Evolutionary conservation across 2,329 filamentous ascomycete genomes (phyloP).

Genomic region (Hirsutella rhossiliensis): DNA sequence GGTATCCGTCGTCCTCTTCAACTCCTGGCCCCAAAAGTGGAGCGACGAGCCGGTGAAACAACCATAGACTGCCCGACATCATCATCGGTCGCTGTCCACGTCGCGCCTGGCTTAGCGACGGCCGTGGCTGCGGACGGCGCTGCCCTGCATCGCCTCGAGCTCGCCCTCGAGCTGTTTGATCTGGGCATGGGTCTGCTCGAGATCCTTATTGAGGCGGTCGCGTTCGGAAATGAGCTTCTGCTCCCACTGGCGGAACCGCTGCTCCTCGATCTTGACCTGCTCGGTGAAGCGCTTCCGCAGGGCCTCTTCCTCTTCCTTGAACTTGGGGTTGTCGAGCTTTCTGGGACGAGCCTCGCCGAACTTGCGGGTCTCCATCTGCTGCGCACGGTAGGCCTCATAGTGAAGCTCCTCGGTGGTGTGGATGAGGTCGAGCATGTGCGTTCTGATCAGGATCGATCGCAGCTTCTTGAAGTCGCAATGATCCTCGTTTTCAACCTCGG

Average conservation of each 20-base stretch:
- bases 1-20: slow-evolving; percentile 21
- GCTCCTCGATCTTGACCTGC: slow-evolving; percentile 99
- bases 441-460: slow-evolving; percentile 94
- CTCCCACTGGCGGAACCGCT: slow-evolving; percentile 98
- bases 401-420: slow-evolving; percentile 99
- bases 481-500: slow-evolving; percentile 98
- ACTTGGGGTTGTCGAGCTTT: slow-evolving; percentile 99
- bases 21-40: slow-evolving; percentile 21
- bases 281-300: slow-evolving; percentile 98
- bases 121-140: slow-evolving; percentile 79
- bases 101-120: slow-evolving; percentile 54
- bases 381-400: slow-evolving; percentile 97
- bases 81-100: slow-evolving; percentile 11
- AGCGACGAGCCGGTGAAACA: slow-evolving; percentile 14
- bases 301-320: slow-evolving; percentile 99
- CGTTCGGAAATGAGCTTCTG: slow-evolving; percentile 99
- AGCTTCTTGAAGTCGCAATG: slow-evolving; percentile 99
- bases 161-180: slow-evolving; percentile 89
- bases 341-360: slow-evolving; percentile 94
- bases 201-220: slow-evolving; percentile 98
- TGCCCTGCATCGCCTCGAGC: slow-evolving; percentile 87
- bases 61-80: slow-evolving; percentile 15
- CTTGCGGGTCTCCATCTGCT: slow-evolving; percentile 99
- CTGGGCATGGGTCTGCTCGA: slow-evolving; percentile 91
- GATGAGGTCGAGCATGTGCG: slow-evolving; percentile 98